Percentiles rank a stretch among this genome's conserved stretches.
Conservation (phyloP, 2,329 filamentous ascomycete species). For the Chaetoscypha palmicola region DNA sequence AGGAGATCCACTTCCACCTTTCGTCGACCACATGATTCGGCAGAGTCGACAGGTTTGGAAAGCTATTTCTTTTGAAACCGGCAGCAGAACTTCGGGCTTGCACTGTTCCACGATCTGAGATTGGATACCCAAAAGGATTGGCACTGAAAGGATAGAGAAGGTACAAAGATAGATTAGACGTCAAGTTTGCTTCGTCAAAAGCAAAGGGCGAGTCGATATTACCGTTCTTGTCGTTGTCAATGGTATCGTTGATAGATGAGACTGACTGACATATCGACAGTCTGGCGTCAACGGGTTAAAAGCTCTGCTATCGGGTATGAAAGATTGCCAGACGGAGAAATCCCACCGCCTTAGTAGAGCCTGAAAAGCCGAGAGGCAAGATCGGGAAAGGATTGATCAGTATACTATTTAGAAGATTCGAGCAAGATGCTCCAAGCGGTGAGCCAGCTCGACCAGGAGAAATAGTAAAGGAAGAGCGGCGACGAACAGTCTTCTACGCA, state of each 20-base stretch:
- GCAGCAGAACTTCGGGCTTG: constrained; percentile 57
- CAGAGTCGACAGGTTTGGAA: constrained; percentile 74
- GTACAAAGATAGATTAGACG: no score
- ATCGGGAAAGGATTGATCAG: constrained; percentile 5
- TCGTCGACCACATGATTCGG: constrained; percentile 80
- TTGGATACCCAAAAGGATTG: constrained; percentile 70
- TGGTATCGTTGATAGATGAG: background rate
- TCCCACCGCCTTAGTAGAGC: constrained; percentile 61
- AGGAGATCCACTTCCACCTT: constrained; percentile 71
- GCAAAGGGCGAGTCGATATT: constrained; percentile 41
- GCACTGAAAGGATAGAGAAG: no score
- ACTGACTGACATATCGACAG: background rate
- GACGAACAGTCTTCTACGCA: background rate
- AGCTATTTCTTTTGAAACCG: constrained; percentile 58
- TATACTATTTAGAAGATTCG: background rate
- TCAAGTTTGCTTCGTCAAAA: no score
- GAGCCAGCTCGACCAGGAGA: background rate
- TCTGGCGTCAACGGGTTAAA: constrained; percentile 56
- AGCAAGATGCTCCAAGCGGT: background rate
- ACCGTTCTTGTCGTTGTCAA: background rate
- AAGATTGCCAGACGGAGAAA: constrained; percentile 61
- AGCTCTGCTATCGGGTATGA: constrained; percentile 66
- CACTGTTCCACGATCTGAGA: constrained; percentile 51
- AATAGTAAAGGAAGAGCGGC: background rate
- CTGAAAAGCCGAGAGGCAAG: constrained; percentile 38